phyloP scores from a whole-genome alignment of 2,329 filamentous ascomycete genomes.

The Beauveria australis region DNA sequence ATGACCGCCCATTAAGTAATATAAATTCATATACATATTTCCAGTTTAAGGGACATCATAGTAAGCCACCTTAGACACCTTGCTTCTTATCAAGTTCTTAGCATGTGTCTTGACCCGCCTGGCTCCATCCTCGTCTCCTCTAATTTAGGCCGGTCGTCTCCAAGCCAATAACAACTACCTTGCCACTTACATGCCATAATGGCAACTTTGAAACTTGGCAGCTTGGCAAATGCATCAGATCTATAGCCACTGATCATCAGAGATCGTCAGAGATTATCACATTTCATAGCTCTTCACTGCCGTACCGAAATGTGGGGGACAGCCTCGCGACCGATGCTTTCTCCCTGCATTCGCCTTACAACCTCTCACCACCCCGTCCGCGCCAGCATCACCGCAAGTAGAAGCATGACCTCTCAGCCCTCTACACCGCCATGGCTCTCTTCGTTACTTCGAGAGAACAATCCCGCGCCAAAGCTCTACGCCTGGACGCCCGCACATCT shows the following conservation, averaged over 20 bases:
- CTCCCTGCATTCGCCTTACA: not conserved
- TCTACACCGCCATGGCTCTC: slow-evolving; percentile 25
- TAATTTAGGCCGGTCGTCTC: too few species aligned
- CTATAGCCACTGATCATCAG: not conserved
- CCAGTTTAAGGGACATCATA: not conserved
- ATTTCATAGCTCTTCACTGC: too few species aligned
- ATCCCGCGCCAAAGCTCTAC: slow-evolving; percentile 26
- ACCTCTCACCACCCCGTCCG: not conserved
- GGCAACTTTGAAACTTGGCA: not conserved
- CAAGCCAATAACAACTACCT: not conserved
- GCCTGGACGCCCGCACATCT: slow-evolving; percentile 28
- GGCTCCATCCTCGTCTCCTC: not conserved
- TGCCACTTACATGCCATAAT: not conserved
- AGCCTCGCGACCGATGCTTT: not conserved
- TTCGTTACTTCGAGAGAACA: slow-evolving; percentile 18
- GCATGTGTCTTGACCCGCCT: not conserved
- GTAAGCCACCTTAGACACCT: not conserved
- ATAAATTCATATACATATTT: not conserved
- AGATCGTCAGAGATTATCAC: not conserved
- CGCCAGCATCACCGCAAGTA: not conserved
- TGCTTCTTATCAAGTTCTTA: not conserved
- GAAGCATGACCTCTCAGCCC: not conserved
- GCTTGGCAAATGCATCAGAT: not conserved
- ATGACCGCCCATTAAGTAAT: not conserved
- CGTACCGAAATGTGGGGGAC: not conserved